A percentile compares a stretch with the other conserved stretches of the same genome.
Conservation (phyloP, 331 rosid genomes). For the Cydonia oblonga region DNA sequence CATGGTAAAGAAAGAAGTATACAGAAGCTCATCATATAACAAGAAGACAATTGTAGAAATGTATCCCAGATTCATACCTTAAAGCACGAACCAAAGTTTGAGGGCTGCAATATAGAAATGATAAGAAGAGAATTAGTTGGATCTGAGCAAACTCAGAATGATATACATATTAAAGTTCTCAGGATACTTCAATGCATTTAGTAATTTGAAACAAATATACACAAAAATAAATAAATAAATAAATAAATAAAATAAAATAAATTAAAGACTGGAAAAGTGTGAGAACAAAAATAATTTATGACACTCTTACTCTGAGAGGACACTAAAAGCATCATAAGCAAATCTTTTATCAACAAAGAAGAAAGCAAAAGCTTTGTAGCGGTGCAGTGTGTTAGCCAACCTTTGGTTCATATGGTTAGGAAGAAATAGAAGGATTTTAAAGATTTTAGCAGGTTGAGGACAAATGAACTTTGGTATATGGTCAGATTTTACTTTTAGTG, state of each 20-base stretch:
- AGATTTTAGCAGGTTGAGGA: neutral
- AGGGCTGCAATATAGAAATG: slow-evolving; percentile 60
- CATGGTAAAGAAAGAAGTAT: neutral
- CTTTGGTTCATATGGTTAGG: neutral
- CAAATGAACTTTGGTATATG: neutral
- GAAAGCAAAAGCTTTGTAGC: neutral
- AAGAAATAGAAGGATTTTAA: neutral
- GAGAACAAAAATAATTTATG: neutral
- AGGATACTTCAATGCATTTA: neutral
- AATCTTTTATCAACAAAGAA: neutral
- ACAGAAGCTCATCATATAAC: neutral
- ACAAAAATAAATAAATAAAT: too few relatives aligned
- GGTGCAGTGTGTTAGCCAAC: neutral
- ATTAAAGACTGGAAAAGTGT: neutral
- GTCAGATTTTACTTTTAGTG: neutral
- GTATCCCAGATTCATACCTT: slow-evolving; percentile 40
- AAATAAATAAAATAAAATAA: neutral
- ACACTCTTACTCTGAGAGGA: neutral
- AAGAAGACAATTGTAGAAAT: slow-evolving; percentile 1
- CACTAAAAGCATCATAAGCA: neutral
- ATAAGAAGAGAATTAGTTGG: slow-evolving; percentile 9
- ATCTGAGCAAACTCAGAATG: neutral
- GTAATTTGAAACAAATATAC: neutral
- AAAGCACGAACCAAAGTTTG: slow-evolving; percentile 90
- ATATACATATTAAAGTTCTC: neutral